A percentile compares a stretch with the other conserved stretches of the same genome.
These are phyloP conservation scores for Penicillium sp. DNA, from an alignment of 2,329 filamentous ascomycete genomes.

Conservation along the genomic window DNA sequence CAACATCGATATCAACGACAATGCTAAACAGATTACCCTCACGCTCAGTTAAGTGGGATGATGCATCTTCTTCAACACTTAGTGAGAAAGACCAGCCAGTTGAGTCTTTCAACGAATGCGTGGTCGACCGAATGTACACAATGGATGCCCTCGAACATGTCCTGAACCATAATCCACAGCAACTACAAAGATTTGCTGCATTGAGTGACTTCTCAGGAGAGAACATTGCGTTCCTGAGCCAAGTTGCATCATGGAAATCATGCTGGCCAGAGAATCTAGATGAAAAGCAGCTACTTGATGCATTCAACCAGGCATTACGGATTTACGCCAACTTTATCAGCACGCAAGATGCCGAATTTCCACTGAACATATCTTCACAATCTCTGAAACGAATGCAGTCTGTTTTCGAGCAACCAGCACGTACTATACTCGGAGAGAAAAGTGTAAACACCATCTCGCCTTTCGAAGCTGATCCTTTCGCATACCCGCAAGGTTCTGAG, in stretches of 20 bases:
- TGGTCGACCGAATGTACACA: constrained; percentile 4
- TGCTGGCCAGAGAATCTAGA: background rate
- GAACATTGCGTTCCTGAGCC: constrained; percentile 66
- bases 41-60: background rate
- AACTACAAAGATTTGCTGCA: constrained; percentile 63
- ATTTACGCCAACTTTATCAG: constrained; percentile 8
- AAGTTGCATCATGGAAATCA: constrained; percentile 58
- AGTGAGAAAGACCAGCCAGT: background rate
- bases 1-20: background rate
- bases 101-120: background rate
- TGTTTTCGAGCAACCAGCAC: constrained; percentile 2
- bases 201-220: constrained; percentile 68
- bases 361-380: constrained; percentile 7
- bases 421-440: background rate
- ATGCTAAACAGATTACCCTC: background rate
- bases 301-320: constrained; percentile 5
- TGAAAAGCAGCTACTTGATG: background rate
- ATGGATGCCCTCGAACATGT: constrained; percentile 8
- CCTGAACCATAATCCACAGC: background rate
- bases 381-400: background rate
- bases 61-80: constrained; percentile 4
- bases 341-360: constrained; percentile 6
- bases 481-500: background rate
- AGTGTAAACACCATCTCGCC: background rate
- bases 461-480: background rate